phyloP scores from a whole-genome alignment of 2,329 filamentous ascomycete species.

The Colletotrichum tabaci region DNA sequence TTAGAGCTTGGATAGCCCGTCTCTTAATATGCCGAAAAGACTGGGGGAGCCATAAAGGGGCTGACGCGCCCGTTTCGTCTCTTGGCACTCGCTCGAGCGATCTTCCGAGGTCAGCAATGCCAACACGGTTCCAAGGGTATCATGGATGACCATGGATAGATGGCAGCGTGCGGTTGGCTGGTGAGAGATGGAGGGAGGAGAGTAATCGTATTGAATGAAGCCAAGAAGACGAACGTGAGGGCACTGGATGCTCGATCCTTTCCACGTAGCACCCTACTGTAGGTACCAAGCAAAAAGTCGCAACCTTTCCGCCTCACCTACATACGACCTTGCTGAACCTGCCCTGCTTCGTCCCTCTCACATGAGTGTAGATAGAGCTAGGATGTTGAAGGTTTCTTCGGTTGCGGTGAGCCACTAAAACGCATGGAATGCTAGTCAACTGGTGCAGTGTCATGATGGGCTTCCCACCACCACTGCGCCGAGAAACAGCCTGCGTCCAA shows the following conservation, averaged over 20 bases:
- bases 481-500: background rate
- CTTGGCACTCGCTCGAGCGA: constrained; percentile 13
- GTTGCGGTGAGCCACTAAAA: constrained; percentile 12
- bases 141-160: constrained; percentile 1
- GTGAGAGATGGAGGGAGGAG: constrained; percentile 1
- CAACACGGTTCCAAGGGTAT: background rate
- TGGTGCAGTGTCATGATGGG: background rate
- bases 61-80: constrained; percentile 4
- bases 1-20: background rate
- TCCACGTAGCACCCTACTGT: background rate
- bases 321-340: background rate
- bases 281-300: constrained; percentile 7
- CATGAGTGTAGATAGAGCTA: background rate
- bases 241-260: constrained; percentile 9
- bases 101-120: background rate
- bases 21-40: background rate
- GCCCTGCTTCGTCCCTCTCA: background rate
- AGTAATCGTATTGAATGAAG: background rate
- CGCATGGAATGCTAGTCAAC: constrained; percentile 25
- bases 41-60: constrained; percentile 13
- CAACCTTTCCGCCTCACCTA: background rate
- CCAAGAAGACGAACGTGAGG: background rate
- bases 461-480: too few relatives aligned
- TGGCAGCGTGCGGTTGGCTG: constrained; percentile 18
- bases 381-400: constrained; percentile 8